phyloP scores from a whole-genome alignment of 108 stramenopile species.

The Cyclotella choctawhatcheeana region DNA sequence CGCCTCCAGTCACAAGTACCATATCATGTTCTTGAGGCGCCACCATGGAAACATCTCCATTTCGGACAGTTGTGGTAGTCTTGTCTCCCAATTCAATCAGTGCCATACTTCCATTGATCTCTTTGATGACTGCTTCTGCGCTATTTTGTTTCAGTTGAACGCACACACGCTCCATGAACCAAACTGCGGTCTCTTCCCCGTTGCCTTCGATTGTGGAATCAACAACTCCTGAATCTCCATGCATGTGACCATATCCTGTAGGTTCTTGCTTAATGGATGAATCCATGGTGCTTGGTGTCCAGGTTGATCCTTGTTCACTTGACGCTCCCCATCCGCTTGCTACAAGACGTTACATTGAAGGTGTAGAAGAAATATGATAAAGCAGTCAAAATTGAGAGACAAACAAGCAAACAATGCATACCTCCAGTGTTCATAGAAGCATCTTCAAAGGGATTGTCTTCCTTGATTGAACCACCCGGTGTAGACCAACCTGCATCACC shows the following conservation, averaged over 20 bases:
- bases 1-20: constrained; percentile 89
- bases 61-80: constrained; percentile 59
- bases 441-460: constrained; percentile 43
- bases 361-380: neutral
- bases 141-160: constrained; percentile 72
- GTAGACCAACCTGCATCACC: constrained; percentile 40
- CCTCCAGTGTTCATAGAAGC: constrained; percentile 33
- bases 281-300: constrained; percentile 51
- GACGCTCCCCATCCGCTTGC: constrained; percentile 62
- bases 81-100: constrained; percentile 82
- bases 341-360: constrained; percentile 7
- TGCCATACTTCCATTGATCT: constrained; percentile 76
- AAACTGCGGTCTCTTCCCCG: constrained; percentile 79
- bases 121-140: constrained; percentile 78
- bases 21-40: constrained; percentile 86
- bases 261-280: constrained; percentile 44
- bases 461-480: constrained; percentile 39
- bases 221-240: constrained; percentile 50
- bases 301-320: constrained; percentile 55
- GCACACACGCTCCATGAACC: constrained; percentile 95
- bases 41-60: constrained; percentile 74
- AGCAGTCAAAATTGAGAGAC: neutral
- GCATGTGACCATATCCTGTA: constrained; percentile 38
- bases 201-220: constrained; percentile 54
- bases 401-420: neutral